Conservation (phyloP, 352 stramenopile genomes). For the Globisporangium radiosum region DNA sequence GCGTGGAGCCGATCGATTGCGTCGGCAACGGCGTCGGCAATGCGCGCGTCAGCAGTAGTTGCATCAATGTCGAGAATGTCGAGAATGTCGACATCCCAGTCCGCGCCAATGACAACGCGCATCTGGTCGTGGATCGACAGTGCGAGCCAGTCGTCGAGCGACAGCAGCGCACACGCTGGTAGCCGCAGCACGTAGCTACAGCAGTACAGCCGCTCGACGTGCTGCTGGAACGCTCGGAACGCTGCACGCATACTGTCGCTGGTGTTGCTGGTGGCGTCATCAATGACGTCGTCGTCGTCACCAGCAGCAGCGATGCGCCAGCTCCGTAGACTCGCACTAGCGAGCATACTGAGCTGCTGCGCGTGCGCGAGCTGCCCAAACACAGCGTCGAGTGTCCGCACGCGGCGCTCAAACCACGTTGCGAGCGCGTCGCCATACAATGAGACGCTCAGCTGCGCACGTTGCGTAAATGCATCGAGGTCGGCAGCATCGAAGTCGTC, state of each 20-base stretch:
- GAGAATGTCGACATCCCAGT: not conserved
- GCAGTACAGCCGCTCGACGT: slow-evolving; percentile 54
- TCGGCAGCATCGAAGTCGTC: slow-evolving; percentile 41
- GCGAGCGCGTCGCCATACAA: slow-evolving; percentile 17
- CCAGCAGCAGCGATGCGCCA: slow-evolving; percentile 8
- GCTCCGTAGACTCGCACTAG: slow-evolving; percentile 21
- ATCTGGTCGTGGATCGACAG: slow-evolving; percentile 60
- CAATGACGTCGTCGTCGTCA: slow-evolving; percentile 17
- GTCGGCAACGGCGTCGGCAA: slow-evolving; percentile 1
- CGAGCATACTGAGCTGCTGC: slow-evolving; percentile 34
- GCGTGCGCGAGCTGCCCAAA: slow-evolving; percentile 54
- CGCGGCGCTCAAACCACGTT: slow-evolving; percentile 43
- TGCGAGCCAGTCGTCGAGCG: slow-evolving; percentile 46
- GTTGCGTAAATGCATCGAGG: slow-evolving; percentile 27
- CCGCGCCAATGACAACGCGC: slow-evolving; percentile 27
- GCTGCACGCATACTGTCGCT: not conserved
- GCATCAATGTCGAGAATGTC: not conserved
- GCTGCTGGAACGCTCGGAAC: slow-evolving; percentile 38
- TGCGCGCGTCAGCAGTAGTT: no score
- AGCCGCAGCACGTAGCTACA: slow-evolving; percentile 46
- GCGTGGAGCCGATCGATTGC: slow-evolving; percentile 35
- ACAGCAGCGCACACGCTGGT: slow-evolving; percentile 27
- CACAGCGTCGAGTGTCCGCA: slow-evolving; percentile 47
- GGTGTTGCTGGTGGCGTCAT: not conserved
- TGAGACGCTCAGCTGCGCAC: no score